phyloP scores from a whole-genome alignment of 23 red algal species.

The Gracilaria domingensis region DNA sequence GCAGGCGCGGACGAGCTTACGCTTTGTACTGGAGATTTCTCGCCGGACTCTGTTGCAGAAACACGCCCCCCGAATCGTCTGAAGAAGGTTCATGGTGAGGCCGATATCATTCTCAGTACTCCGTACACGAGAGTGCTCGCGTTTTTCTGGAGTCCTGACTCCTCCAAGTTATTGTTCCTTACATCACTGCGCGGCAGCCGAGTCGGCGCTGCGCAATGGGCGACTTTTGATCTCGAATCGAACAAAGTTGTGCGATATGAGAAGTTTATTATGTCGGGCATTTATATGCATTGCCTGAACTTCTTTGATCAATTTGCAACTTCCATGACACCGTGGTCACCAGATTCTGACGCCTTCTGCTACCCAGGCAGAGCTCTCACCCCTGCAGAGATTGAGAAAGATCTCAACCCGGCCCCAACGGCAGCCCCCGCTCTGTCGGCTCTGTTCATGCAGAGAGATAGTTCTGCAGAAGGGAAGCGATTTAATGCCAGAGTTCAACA shows the following conservation, averaged over 20 bases:
- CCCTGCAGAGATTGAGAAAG: constrained; percentile 59
- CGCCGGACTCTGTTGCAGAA: constrained; percentile 57
- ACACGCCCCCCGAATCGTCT: neutral
- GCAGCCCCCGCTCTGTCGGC: constrained; percentile 48
- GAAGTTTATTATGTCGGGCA: constrained; percentile 66
- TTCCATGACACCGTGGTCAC: constrained; percentile 75
- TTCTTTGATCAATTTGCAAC: constrained; percentile 73
- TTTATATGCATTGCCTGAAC: constrained; percentile 70
- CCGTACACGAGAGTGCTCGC: constrained; percentile 65
- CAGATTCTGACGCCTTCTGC: constrained; percentile 77
- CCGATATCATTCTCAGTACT: constrained; percentile 74
- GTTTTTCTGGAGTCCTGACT: constrained; percentile 82
- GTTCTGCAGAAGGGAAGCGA: constrained; percentile 47
- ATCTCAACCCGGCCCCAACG: constrained; percentile 16
- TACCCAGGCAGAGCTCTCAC: constrained; percentile 65
- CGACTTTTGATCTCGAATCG: constrained; percentile 58
- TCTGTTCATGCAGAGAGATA: constrained; percentile 60
- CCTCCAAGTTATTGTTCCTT: constrained; percentile 67
- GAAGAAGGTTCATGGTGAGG: constrained; percentile 2
- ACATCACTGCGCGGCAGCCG: constrained; percentile 51
- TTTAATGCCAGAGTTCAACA: constrained; percentile 68
- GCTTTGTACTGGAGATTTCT: constrained; percentile 62
- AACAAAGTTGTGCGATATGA: constrained; percentile 69
- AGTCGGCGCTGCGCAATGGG: constrained; percentile 70
- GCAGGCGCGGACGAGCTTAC: constrained; percentile 75